Base-by-base conservation (phyloP, 805 yeast genomes). In the Candida khao-thaluensis region DNA sequence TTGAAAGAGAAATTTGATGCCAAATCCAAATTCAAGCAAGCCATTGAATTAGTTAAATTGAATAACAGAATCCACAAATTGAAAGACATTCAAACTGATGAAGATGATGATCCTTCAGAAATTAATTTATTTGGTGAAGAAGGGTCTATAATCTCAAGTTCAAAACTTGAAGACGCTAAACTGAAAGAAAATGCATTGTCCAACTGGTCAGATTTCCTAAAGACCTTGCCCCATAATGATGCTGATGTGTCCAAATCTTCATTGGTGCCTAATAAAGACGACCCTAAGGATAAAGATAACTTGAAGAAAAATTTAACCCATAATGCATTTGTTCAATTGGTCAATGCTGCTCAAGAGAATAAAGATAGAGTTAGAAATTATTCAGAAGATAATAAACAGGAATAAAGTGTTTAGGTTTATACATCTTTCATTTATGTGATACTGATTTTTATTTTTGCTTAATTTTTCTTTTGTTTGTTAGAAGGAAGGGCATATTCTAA, bases 1-100 rank as follows among this genome's bases (percentile, higher is more conserved):
- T 81, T 91, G 63, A 79, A 79, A 66, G 79, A 81, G 55, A 87
- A 86, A 30, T 85, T 88, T 73, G 79, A 82, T 56, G 95, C 95
- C 22, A 87, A 85, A 56, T 73, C 76, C 53, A 89, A 85, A 62
- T 81, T 93, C 67, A 79, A 82, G 53, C 85, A 83, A 51, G 97
- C 93, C 26, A 82, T 87, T 51, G 93, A 88, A 58, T 70, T 87
- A 55, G 90, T 91, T 37, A 80, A 79, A 51, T 76, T 91, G 63
- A 79, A 84, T 53, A 89, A 89, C 62, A 77, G 85, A 58, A 80
- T 91, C 59, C 71, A 76, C 53, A 81, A 82, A 49, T 74, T 91
- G 56, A 79, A 82, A 62, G 71, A 72, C 41, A 52, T 79, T 49
- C 85, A 76, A 53, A 72, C 70, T 35, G 79, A 72, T 23, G 78